These are phyloP conservation scores for Arthrinium phaeospermum DNA, from an alignment of 2,329 filamentous ascomycete genomes.

Conservation along the genomic window DNA sequence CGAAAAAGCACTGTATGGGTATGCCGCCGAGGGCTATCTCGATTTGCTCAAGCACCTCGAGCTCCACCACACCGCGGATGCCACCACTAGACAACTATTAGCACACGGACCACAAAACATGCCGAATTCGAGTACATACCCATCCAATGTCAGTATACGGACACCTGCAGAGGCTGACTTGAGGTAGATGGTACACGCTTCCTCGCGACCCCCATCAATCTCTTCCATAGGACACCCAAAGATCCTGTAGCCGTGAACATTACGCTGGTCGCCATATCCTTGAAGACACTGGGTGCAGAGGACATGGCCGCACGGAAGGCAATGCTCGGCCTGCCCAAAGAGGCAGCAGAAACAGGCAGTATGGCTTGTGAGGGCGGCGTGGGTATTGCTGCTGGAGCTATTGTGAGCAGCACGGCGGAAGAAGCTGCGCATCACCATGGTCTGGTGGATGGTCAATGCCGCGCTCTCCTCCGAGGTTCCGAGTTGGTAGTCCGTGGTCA, in stretches of 20 bases:
- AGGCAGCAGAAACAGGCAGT: constrained; percentile 54
- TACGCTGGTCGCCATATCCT: constrained; percentile 31
- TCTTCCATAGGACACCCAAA: constrained; percentile 19
- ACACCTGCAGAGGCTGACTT: constrained; percentile 44
- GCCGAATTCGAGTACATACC: constrained; percentile 40
- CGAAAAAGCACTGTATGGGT: constrained; percentile 52
- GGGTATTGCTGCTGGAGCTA: background rate
- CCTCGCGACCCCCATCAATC: background rate
- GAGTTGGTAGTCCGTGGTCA: constrained; percentile 20
- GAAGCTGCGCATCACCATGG: constrained; percentile 37
- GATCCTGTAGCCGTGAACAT: background rate
- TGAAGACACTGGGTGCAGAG: constrained; percentile 48
- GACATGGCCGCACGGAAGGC: constrained; percentile 52
- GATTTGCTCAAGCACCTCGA: constrained; percentile 48
- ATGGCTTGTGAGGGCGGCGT: constrained; percentile 43
- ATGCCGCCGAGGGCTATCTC: constrained; percentile 46
- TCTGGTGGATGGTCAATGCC: constrained; percentile 35
- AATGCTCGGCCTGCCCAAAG: constrained; percentile 47
- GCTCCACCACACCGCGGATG: constrained; percentile 50
- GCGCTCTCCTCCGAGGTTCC: constrained; percentile 26
- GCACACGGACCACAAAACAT: constrained; percentile 24
- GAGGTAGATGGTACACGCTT: constrained; percentile 25
- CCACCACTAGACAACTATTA: constrained; percentile 43
- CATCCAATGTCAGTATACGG: constrained; percentile 48
- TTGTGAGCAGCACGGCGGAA: constrained; percentile 34